Evolutionary conservation across 495 filamentous ascomycete species (phyloP).

Genomic region (Penicillium lividum): DNA sequence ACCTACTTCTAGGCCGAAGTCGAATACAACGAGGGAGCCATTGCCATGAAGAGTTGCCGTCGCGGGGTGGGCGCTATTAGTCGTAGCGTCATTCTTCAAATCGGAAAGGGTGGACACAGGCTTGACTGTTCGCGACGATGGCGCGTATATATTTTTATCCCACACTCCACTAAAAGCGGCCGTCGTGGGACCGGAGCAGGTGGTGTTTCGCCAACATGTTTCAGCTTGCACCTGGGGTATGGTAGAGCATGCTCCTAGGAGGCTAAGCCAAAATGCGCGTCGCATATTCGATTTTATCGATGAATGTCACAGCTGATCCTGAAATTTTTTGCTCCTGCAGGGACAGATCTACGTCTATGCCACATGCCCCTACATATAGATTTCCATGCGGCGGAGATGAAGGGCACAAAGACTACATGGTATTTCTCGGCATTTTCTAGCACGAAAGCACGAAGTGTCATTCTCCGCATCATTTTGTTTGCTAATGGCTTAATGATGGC

Average conservation of each 20-base stretch:
- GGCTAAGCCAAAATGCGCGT: conserved; percentile 13
- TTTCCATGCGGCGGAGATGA: neutral
- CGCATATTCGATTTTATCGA: conserved; percentile 15
- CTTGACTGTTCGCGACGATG: conserved; percentile 52
- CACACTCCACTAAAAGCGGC: conserved; percentile 60
- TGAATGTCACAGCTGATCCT: neutral
- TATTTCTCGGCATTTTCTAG: neutral
- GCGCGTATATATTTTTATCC: conserved; percentile 63
- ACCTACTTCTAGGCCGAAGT: conserved; percentile 61
- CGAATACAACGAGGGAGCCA: conserved; percentile 52
- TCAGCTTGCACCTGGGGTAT: conserved; percentile 26
- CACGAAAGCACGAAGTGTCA: neutral
- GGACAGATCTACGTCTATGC: neutral
- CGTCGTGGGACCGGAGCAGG: conserved; percentile 53
- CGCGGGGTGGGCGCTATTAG: conserved; percentile 28
- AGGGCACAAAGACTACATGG: neutral
- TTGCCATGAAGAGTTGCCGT: conserved; percentile 40
- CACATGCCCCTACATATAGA: neutral
- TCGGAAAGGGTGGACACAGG: conserved; percentile 49
- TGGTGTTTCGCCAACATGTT: conserved; percentile 57
- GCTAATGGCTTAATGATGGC: neutral
- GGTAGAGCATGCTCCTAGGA: conserved; percentile 22
- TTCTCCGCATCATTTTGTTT: neutral
- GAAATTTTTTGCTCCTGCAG: neutral
- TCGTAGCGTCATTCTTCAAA: conserved; percentile 31